phyloP scores from a whole-genome alignment of 345 rosid genomes.

The Populus simonii region DNA sequence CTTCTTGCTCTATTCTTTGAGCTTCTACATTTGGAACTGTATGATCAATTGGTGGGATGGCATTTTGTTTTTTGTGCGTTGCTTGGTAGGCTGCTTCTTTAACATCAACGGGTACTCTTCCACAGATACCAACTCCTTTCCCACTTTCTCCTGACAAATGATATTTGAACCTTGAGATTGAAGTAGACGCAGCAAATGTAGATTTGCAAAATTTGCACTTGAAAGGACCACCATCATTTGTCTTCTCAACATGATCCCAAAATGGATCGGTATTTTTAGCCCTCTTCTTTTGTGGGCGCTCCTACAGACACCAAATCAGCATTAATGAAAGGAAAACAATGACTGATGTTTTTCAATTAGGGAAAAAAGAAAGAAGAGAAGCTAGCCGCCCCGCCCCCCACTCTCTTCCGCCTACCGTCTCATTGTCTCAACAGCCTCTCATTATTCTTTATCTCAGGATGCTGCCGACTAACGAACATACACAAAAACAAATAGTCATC shows the following conservation, averaged over 20 bases:
- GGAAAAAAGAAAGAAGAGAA: too few relatives aligned
- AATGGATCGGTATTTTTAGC: neutral
- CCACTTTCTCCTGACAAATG: neutral
- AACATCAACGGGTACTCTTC: neutral
- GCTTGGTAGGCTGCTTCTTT: neutral
- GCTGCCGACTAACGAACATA: too few relatives aligned
- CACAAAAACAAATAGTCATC: too few relatives aligned
- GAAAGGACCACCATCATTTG: neutral
- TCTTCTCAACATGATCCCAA: neutral
- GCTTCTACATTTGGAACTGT: neutral
- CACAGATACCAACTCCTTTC: neutral
- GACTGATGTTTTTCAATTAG: too few relatives aligned
- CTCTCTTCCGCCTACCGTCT: too few relatives aligned
- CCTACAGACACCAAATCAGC: neutral
- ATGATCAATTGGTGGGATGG: too few relatives aligned
- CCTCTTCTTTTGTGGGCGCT: neutral
- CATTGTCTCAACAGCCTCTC: too few relatives aligned
- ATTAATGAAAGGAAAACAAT: too few relatives aligned
- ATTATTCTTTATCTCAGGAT: too few relatives aligned
- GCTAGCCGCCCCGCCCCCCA: too few relatives aligned
- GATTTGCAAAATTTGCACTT: neutral
- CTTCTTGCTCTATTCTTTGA: neutral
- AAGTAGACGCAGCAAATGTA: neutral
- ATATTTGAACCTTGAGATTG: conserved; percentile 1
- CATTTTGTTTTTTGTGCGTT: neutral